phyloP scores from a whole-genome alignment of 257 asterid genomes.

The Solanum sejunctum region DNA sequence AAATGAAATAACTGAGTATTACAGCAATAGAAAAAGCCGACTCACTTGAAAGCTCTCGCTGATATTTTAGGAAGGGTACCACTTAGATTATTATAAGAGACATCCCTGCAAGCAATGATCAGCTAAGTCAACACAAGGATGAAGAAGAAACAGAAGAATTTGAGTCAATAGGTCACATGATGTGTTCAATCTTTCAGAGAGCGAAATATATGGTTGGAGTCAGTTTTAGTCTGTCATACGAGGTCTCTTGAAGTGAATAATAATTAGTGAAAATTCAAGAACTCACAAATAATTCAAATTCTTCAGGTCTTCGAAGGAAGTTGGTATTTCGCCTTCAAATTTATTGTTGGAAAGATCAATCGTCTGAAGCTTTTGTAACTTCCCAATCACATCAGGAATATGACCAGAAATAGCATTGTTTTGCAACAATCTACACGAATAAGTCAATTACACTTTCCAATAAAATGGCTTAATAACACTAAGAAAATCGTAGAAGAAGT shows the following conservation, averaged over 20 bases:
- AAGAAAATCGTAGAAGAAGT: not conserved
- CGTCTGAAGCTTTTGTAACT: conserved; percentile 64
- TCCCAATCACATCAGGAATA: conserved; percentile 67
- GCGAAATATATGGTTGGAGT: not conserved
- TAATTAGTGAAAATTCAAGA: not conserved
- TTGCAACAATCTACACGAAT: conserved; percentile 62
- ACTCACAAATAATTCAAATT: conserved; percentile 88
- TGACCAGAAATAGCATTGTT: conserved; percentile 76
- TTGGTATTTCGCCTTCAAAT: conserved; percentile 59
- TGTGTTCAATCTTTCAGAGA: conserved; percentile 22
- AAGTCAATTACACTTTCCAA: not conserved
- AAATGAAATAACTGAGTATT: not conserved
- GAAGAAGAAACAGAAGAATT: not conserved
- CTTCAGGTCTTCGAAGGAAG: conserved; percentile 51
- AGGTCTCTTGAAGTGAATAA: not conserved
- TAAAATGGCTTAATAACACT: not conserved
- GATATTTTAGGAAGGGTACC: conserved; percentile 29
- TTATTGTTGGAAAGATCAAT: conserved; percentile 82
- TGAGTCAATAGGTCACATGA: not conserved
- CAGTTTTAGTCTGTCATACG: not conserved
- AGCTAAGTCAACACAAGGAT: not conserved
- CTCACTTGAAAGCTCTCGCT: conserved; percentile 64
- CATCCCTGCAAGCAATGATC: conserved; percentile 51
- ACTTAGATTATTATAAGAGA: conserved; percentile 44
- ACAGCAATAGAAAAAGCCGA: not conserved